These are phyloP conservation scores for Xylariales sp. DNA, from an alignment of 2,329 filamentous ascomycete species.

Conservation along the genomic window DNA sequence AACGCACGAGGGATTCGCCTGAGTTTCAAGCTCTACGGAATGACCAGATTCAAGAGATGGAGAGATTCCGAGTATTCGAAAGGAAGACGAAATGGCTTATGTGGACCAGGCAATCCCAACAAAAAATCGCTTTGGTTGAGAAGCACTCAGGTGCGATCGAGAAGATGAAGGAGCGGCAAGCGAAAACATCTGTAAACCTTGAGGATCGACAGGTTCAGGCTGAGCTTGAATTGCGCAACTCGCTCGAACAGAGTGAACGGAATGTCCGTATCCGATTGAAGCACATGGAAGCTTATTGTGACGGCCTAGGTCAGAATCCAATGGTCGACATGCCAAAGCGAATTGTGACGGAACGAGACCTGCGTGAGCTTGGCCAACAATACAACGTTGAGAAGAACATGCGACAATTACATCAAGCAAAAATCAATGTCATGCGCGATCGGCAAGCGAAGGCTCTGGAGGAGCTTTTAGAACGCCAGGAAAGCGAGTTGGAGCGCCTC, in stretches of 20 bases:
- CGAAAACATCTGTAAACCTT: slow-evolving; percentile 47
- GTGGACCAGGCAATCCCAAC: slow-evolving; percentile 44
- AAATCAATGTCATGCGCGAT: slow-evolving; percentile 63
- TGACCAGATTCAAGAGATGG: slow-evolving; percentile 46
- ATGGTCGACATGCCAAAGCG: slow-evolving; percentile 39
- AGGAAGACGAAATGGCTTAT: slow-evolving; percentile 44
- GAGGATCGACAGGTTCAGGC: slow-evolving; percentile 59
- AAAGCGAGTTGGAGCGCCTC: slow-evolving; percentile 44
- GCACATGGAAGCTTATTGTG: slow-evolving; percentile 64
- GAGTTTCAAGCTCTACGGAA: slow-evolving; percentile 40
- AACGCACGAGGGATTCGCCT: slow-evolving; percentile 37
- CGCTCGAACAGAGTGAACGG: slow-evolving; percentile 51
- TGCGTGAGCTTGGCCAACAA: slow-evolving; percentile 55
- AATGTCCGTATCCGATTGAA: slow-evolving; percentile 54
- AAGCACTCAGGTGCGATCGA: slow-evolving; percentile 43
- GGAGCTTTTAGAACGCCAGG: slow-evolving; percentile 51
- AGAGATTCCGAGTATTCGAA: slow-evolving; percentile 47
- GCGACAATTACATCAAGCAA: slow-evolving; percentile 52
- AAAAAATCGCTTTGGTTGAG: slow-evolving; percentile 42
- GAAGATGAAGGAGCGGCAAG: slow-evolving; percentile 52
- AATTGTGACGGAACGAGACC: slow-evolving; percentile 54
- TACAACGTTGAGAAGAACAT: slow-evolving; percentile 57
- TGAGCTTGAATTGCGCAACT: slow-evolving; percentile 54
- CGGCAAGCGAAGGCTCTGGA: slow-evolving; percentile 59
- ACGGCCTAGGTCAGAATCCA: slow-evolving; percentile 42